phyloP scores from a whole-genome alignment of 177 flowering plant genomes.

The Vitis hybrid region DNA sequence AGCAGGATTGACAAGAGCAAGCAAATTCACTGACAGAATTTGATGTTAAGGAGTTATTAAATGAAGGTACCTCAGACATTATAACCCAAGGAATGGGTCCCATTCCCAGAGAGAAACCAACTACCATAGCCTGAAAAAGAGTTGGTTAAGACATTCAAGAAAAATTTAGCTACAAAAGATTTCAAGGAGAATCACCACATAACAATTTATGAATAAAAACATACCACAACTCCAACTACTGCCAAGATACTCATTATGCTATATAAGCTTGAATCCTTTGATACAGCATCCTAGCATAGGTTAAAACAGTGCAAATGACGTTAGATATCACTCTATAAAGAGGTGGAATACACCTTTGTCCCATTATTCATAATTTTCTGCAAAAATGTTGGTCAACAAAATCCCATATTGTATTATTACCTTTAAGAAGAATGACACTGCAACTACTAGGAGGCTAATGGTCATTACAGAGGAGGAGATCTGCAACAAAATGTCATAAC shows the following conservation, averaged over 20 bases:
- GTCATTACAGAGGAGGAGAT: slow-evolving; percentile 83
- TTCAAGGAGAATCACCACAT: neutral
- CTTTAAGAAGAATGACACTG: slow-evolving; percentile 73
- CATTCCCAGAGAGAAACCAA: slow-evolving; percentile 81
- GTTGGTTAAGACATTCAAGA: neutral
- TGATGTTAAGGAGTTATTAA: neutral
- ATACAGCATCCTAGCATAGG: slow-evolving; percentile 41
- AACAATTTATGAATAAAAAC: slow-evolving; percentile 13
- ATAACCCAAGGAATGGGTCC: slow-evolving; percentile 98
- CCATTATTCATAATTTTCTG: too few species aligned
- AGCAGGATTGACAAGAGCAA: neutral
- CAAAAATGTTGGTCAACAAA: neutral
- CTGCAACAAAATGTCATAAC: slow-evolving; percentile 31
- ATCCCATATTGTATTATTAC: slow-evolving; percentile 25
- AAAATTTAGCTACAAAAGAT: neutral
- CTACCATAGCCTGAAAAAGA: slow-evolving; percentile 49
- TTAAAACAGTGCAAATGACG: neutral
- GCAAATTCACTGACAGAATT: neutral
- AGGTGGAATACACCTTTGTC: neutral
- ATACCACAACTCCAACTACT: slow-evolving; percentile 93
- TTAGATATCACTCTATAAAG: neutral
- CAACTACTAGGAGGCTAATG: slow-evolving; percentile 71
- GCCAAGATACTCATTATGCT: slow-evolving; percentile 53
- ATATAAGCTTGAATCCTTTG: slow-evolving; percentile 49
- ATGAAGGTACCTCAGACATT: slow-evolving; percentile 90